A percentile compares a stretch with the other conserved stretches of the same genome.
phyloP scores from a whole-genome alignment of 495 filamentous ascomycete genomes.

The Hypoxylon perforatum region DNA sequence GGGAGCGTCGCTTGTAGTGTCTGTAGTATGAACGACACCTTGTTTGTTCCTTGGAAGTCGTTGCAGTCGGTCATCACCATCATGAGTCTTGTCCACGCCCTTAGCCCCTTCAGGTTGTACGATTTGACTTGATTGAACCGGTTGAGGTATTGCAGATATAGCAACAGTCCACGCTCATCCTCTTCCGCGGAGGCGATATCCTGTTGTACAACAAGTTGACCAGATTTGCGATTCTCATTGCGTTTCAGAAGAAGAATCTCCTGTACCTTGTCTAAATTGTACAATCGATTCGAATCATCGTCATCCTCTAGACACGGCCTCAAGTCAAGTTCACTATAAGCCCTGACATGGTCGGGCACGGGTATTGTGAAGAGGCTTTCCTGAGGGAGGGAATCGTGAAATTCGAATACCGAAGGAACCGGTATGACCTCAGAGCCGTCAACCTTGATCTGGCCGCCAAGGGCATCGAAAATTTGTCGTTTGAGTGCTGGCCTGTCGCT shows the following conservation, averaged over 20 bases:
- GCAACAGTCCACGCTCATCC: constrained; percentile 68
- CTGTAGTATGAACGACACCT: constrained; percentile 81
- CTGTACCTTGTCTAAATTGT: constrained; percentile 70
- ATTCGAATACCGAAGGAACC: constrained; percentile 84
- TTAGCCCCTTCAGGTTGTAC: constrained; percentile 72
- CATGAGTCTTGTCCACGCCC: constrained; percentile 83
- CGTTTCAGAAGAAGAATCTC: constrained; percentile 70
- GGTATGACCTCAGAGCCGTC: constrained; percentile 69
- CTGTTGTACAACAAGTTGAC: constrained; percentile 61
- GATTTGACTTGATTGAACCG: constrained; percentile 66
- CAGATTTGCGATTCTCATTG: constrained; percentile 63
- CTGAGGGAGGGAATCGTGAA: constrained; percentile 89
- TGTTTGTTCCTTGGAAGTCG: constrained; percentile 73
- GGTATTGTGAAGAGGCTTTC: constrained; percentile 64
- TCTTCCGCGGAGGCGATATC: constrained; percentile 66
- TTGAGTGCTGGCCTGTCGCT: constrained; percentile 78
- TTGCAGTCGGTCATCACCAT: constrained; percentile 81
- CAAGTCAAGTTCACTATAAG: constrained; percentile 72
- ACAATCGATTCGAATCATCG: constrained; percentile 59
- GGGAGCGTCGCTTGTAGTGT: constrained; percentile 86
- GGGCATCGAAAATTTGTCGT: constrained; percentile 77
- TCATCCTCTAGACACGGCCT: constrained; percentile 65
- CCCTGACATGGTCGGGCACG: constrained; percentile 57
- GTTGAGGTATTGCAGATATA: constrained; percentile 71
- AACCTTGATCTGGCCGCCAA: constrained; percentile 77